Conservation (phyloP, 1,284 basidiomycete species). For the Cryptococcus sp. region DNA sequence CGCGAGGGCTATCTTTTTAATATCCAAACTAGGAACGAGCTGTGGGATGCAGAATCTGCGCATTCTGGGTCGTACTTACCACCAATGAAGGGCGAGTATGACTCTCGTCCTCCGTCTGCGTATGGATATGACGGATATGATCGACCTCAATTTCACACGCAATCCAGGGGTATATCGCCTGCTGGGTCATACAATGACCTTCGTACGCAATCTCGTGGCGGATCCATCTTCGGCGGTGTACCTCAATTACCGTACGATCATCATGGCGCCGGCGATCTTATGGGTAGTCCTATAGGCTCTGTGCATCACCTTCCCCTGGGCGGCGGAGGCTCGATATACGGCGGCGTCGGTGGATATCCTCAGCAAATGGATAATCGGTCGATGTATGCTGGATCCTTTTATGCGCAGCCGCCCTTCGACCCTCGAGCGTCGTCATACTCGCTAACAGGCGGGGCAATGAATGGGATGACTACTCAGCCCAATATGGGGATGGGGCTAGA, state of each 20-base stretch:
- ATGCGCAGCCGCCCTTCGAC: slow-evolving; percentile 27
- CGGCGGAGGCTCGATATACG: slow-evolving; percentile 22
- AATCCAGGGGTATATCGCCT: slow-evolving; percentile 53
- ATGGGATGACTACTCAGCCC: background rate
- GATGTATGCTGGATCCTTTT: slow-evolving; percentile 32
- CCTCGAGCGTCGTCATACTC: slow-evolving; percentile 32
- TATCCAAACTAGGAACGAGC: slow-evolving; percentile 71
- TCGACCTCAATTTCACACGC: slow-evolving; percentile 55
- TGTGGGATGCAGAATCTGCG: slow-evolving; percentile 95
- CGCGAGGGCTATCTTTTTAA: background rate
- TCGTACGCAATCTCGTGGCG: slow-evolving; percentile 18
- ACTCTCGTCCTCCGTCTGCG: slow-evolving; percentile 36
- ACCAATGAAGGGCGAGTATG: slow-evolving; percentile 59
- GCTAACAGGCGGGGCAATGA: slow-evolving; percentile 5
- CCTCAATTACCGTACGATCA: slow-evolving; percentile 10
- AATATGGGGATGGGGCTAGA: slow-evolving; percentile 8
- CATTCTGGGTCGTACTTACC: slow-evolving; percentile 84
- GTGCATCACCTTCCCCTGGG: slow-evolving; percentile 6
- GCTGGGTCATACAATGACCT: slow-evolving; percentile 40
- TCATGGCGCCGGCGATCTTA: slow-evolving; percentile 8
- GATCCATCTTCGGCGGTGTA: slow-evolving; percentile 24
- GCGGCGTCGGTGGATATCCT: slow-evolving; percentile 9
- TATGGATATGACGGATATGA: slow-evolving; percentile 64
- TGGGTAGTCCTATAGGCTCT: slow-evolving; percentile 20
- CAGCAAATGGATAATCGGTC: slow-evolving; percentile 14